Evolutionary conservation across 2,329 filamentous ascomycete species (phyloP).

Genomic region (Talaromyces sp.): DNA sequence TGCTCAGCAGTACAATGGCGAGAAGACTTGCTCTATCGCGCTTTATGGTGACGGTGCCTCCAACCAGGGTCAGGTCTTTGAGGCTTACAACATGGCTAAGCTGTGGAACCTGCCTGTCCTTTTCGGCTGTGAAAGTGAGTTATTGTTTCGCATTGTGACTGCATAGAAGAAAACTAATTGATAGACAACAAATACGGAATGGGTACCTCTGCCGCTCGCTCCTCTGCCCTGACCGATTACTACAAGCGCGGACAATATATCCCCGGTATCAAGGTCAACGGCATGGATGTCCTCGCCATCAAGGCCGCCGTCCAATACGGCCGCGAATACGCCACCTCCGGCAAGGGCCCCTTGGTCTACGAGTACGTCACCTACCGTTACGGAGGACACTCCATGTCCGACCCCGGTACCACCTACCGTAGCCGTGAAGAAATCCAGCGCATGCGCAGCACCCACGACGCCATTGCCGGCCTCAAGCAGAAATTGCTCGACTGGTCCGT

Average conservation of each 20-base stretch:
- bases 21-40: constrained; percentile 80
- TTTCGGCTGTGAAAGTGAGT: constrained; percentile 96
- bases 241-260: constrained; percentile 99
- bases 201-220: constrained; percentile 92
- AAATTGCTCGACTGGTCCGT: constrained; percentile 96
- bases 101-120: constrained; percentile 94
- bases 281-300: constrained; percentile 97
- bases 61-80: constrained; percentile 99
- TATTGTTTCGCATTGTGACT: constrained; percentile 4
- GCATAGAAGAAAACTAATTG: background rate
- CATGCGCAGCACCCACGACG: constrained; percentile 98
- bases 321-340: constrained; percentile 77
- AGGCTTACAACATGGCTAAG: constrained; percentile 99
- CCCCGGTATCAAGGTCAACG: constrained; percentile 98
- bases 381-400: constrained; percentile 99
- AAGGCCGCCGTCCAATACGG: constrained; percentile 94
- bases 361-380: constrained; percentile 99
- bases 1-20: constrained; percentile 87
- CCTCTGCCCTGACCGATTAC: constrained; percentile 96
- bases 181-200: constrained; percentile 99
- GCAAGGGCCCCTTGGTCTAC: constrained; percentile 90
- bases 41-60: constrained; percentile 97
- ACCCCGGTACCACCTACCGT: constrained; percentile 98
- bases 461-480: constrained; percentile 95
- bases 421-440: constrained; percentile 99